These are phyloP conservation scores for Mucor lusitanicus DNA, from an alignment of 371 early-diverging fungal genomes.

Conservation along the genomic window DNA sequence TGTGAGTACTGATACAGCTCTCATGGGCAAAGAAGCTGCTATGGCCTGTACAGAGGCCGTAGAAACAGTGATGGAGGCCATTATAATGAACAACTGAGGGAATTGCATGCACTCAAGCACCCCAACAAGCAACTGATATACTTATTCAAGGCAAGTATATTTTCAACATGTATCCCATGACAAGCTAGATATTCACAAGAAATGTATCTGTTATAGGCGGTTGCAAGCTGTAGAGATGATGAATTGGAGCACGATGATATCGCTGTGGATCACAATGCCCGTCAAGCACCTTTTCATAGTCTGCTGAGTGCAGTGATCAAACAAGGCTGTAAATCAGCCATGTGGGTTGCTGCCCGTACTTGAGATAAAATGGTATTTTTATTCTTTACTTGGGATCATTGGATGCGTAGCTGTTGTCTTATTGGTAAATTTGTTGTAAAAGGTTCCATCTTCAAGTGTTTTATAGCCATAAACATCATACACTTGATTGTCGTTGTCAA, in stretches of 20 bases:
- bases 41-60: constrained; percentile 99
- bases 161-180: neutral
- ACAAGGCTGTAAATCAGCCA: constrained; percentile 83
- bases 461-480: too few relatives aligned
- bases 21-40: constrained; percentile 92
- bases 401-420: too few relatives aligned
- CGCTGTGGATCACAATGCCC: constrained; percentile 88
- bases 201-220: constrained; percentile 39
- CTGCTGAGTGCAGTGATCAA: constrained; percentile 72
- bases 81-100: constrained; percentile 90
- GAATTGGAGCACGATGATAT: constrained; percentile 94
- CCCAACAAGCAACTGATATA: constrained; percentile 61
- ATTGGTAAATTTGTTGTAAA: too few relatives aligned
- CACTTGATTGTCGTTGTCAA: too few relatives aligned
- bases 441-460: too few relatives aligned
- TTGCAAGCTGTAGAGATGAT: constrained; percentile 90
- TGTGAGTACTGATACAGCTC: constrained; percentile 87
- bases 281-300: constrained; percentile 77
- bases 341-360: constrained; percentile 69
- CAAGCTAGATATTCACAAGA: neutral
- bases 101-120: constrained; percentile 62
- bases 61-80: constrained; percentile 93
- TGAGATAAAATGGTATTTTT: constrained; percentile 10
- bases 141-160: constrained; percentile 57
- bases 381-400: too few relatives aligned